Percentiles rank a stretch among this genome's conserved stretches.
Evolutionary conservation across 768 basidiomycete species (phyloP).

Genomic region (Fomitopsis pulvina): DNA sequence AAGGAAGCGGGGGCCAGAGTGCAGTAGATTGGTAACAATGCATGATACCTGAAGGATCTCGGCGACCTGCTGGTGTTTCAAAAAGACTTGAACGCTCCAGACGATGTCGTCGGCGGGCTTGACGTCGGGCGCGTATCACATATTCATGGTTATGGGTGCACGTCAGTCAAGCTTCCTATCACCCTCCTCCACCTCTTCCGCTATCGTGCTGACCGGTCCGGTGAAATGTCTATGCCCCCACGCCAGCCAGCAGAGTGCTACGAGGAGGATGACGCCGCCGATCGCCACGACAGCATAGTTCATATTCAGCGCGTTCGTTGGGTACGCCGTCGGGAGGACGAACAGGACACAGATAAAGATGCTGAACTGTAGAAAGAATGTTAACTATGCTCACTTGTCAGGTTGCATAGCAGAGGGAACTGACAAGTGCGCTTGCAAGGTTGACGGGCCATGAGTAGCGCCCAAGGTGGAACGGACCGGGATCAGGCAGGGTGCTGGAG

Average conservation of each 20-base stretch:
- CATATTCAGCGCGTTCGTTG: slow-evolving; percentile 45
- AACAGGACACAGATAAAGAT: slow-evolving; percentile 49
- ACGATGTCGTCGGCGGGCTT: no score
- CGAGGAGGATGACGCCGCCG: slow-evolving; percentile 39
- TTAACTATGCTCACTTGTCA: neutral
- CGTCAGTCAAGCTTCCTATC: slow-evolving; percentile 4
- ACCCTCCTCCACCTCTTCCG: slow-evolving; percentile 2
- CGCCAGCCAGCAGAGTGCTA: slow-evolving; percentile 36
- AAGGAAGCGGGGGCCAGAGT: no score
- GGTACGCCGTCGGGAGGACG: slow-evolving; percentile 47
- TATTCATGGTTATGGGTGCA: no score
- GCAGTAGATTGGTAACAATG: no score
- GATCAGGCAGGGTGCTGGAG: slow-evolving; percentile 32
- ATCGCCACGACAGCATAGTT: slow-evolving; percentile 52
- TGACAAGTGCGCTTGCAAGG: slow-evolving; percentile 37
- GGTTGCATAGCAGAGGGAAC: slow-evolving; percentile 8
- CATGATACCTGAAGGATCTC: no score
- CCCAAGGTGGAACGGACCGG: slow-evolving; percentile 46
- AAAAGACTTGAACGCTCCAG: no score
- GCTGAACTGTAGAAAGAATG: slow-evolving; percentile 32
- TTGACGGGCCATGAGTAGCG: slow-evolving; percentile 48
- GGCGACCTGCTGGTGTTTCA: no score
- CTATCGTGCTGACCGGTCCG: slow-evolving; percentile 37
- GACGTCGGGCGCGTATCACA: no score
- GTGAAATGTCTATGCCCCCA: slow-evolving; percentile 42